Evolutionary conservation across 495 filamentous ascomycete species (phyloP).

Genomic region (Penicillium argentinense): DNA sequence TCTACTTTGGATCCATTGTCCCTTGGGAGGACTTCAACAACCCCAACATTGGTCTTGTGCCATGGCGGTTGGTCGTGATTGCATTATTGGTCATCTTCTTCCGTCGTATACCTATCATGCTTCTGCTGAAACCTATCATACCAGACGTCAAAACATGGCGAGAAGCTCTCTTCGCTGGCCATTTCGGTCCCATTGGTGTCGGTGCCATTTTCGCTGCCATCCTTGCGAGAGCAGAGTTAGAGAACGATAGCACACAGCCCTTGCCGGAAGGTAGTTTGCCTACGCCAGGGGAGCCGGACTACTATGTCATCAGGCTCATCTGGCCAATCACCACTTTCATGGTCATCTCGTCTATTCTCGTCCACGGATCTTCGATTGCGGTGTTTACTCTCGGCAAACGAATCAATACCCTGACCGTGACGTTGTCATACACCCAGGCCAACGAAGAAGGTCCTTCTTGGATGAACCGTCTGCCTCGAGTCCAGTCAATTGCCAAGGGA

Average conservation of each 20-base stretch:
- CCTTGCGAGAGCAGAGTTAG: slow-evolving; percentile 84
- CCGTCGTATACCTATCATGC: slow-evolving; percentile 94
- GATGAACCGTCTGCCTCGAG: slow-evolving; percentile 92
- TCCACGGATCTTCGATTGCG: slow-evolving; percentile 96
- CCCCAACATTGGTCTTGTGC: slow-evolving; percentile 64
- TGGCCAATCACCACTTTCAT: slow-evolving; percentile 97
- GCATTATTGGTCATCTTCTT: slow-evolving; percentile 92
- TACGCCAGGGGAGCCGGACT: slow-evolving; percentile 48
- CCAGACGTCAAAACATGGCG: slow-evolving; percentile 98
- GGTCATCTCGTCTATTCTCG: slow-evolving; percentile 89
- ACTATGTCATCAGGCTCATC: slow-evolving; percentile 73
- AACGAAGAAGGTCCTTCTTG: slow-evolving; percentile 88
- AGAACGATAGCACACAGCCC: slow-evolving; percentile 70
- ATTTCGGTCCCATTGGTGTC: slow-evolving; percentile 98
- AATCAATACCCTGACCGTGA: slow-evolving; percentile 94
- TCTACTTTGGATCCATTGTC: slow-evolving; percentile 96
- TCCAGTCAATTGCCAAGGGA: slow-evolving; percentile 73
- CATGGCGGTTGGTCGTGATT: slow-evolving; percentile 88
- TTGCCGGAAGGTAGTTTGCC: slow-evolving; percentile 64
- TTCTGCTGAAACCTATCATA: slow-evolving; percentile 87
- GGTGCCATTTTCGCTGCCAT: slow-evolving; percentile 96
- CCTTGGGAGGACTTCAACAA: slow-evolving; percentile 89
- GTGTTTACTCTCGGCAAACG: slow-evolving; percentile 98
- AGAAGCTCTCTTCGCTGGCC: slow-evolving; percentile 94
- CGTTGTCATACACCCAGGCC: slow-evolving; percentile 90